phyloP scores from a whole-genome alignment of 2,329 filamentous ascomycete species.

The Pezicula neosporulosa region DNA sequence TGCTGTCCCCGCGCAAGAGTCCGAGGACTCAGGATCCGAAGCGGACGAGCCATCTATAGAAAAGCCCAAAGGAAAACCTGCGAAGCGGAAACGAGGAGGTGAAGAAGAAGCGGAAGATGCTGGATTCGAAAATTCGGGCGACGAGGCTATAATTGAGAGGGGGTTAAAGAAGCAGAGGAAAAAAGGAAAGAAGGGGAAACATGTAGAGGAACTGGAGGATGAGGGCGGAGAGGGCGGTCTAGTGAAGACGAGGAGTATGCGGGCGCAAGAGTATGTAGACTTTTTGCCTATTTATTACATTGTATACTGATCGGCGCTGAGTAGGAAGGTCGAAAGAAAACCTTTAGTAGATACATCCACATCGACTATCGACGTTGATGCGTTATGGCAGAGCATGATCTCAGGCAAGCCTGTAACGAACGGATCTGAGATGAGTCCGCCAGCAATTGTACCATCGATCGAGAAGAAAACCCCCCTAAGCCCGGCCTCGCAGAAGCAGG shows the following conservation, averaged over 20 bases:
- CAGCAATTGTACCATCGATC: background rate
- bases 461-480: background rate
- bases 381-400: constrained; percentile 66
- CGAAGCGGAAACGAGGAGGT: constrained; percentile 27
- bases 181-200: constrained; percentile 33
- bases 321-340: constrained; percentile 23
- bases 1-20: constrained; percentile 37
- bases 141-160: constrained; percentile 64
- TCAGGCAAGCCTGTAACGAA: constrained; percentile 32
- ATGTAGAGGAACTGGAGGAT: constrained; percentile 49
- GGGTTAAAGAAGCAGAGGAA: constrained; percentile 50
- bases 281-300: background rate
- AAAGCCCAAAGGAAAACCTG: constrained; percentile 16
- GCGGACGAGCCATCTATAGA: constrained; percentile 28
- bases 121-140: constrained; percentile 66
- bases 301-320: constrained; percentile 2
- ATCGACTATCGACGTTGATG: constrained; percentile 67
- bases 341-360: constrained; percentile 17
- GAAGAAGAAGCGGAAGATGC: constrained; percentile 38
- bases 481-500: background rate
- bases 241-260: constrained; percentile 70
- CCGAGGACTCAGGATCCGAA: constrained; percentile 44
- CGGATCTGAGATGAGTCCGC: background rate
- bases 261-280: constrained; percentile 56
- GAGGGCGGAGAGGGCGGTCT: constrained; percentile 61